Evolutionary conservation across 306 rosid species (phyloP).

Genomic region (Citrullus mucosospermus): DNA sequence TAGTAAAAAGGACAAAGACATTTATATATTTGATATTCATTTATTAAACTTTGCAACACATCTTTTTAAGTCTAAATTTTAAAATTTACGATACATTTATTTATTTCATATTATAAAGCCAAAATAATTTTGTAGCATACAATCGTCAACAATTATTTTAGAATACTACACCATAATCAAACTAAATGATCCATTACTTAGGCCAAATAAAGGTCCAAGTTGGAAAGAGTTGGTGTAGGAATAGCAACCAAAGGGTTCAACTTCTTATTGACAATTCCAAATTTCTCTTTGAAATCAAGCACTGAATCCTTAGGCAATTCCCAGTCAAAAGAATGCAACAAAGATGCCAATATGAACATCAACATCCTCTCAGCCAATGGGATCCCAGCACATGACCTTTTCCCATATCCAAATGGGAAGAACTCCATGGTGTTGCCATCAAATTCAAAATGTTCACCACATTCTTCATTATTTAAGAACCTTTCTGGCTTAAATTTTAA

Average conservation of each 20-base stretch:
- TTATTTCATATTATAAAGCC: too few species aligned
- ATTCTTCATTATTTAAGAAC: neutral
- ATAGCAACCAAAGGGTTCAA: neutral
- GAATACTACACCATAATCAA: too few species aligned
- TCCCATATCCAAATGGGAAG: conserved; percentile 27
- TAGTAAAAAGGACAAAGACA: too few species aligned
- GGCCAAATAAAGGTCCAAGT: neutral
- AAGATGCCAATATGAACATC: neutral
- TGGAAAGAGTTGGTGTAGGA: neutral
- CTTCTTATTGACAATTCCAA: conserved; percentile 4
- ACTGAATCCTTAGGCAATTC: neutral
- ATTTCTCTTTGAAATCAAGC: neutral
- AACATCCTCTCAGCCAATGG: conserved; percentile 14
- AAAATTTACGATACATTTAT: too few species aligned
- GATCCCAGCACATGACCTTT: conserved; percentile 22
- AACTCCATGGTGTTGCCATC: neutral
- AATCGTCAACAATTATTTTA: too few species aligned
- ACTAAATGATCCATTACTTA: too few species aligned
- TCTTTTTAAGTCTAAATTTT: too few species aligned
- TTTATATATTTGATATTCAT: too few species aligned
- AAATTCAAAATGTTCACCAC: neutral
- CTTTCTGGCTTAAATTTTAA: conserved; percentile 15
- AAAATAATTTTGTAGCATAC: too few species aligned
- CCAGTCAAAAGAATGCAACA: conserved; percentile 6
- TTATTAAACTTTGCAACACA: too few species aligned